Evolutionary conservation across 176 grass and related monocot species (phyloP).

Genomic region (Hordeum vulgare): DNA sequence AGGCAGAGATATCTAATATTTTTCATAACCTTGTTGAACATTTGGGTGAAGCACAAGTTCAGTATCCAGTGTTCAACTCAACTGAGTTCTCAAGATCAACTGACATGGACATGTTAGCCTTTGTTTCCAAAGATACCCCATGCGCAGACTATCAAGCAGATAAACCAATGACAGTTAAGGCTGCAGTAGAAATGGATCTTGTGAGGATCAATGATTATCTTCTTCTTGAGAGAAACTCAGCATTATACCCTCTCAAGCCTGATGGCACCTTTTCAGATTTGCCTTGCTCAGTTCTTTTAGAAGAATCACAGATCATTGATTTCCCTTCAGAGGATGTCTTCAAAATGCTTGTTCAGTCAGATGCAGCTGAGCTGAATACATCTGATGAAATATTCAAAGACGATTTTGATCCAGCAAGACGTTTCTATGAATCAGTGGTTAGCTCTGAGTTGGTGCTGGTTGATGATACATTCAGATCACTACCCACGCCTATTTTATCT

Average conservation of each 20-base stretch:
- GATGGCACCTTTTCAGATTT: conserved; percentile 54
- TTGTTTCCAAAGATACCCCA: conserved; percentile 46
- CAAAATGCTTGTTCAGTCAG: conserved; percentile 51
- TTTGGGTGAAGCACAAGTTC: conserved; percentile 37
- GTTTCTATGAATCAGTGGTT: conserved; percentile 73
- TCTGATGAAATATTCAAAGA: conserved; percentile 56
- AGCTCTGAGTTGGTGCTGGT: conserved; percentile 66
- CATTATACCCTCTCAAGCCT: conserved; percentile 58
- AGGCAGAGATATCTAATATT: conserved; percentile 36
- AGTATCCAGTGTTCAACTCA: conserved; percentile 28
- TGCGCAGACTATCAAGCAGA: conserved; percentile 28
- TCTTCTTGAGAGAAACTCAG: conserved; percentile 53
- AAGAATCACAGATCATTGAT: conserved; percentile 70
- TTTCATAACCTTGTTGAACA: conserved; percentile 47
- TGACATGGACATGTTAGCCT: conserved; percentile 47
- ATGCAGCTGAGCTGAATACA: conserved; percentile 33
- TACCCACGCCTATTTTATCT: conserved; percentile 68
- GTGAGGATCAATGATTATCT: conserved; percentile 54
- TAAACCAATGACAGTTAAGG: conserved; percentile 36
- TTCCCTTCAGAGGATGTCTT: conserved; percentile 46
- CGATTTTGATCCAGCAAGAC: conserved; percentile 36
- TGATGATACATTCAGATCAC: conserved; percentile 79
- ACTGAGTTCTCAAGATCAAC: conserved; percentile 51
- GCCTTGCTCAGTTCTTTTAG: conserved; percentile 60
- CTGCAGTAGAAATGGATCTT: conserved; percentile 69